A percentile compares a stretch with the other conserved stretches of the same genome.
phyloP scores from a whole-genome alignment of 2,329 filamentous ascomycete genomes.

The Penicillium sp. region DNA sequence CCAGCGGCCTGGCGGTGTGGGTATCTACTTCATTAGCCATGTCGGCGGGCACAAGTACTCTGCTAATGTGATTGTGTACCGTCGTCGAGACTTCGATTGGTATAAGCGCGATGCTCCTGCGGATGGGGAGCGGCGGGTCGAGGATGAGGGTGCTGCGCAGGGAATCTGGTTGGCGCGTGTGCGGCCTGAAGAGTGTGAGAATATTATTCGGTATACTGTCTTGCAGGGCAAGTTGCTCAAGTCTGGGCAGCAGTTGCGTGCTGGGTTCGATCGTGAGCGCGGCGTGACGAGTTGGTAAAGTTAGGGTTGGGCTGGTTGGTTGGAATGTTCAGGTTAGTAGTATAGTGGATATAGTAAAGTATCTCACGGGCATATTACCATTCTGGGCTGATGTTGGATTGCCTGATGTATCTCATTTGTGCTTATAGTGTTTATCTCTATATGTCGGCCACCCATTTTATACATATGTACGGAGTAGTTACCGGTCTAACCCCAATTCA shows the following conservation, averaged over 20 bases:
- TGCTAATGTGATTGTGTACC: slow-evolving; percentile 91
- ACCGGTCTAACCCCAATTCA: background rate
- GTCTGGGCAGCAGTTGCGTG: slow-evolving; percentile 77
- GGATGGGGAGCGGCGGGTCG: slow-evolving; percentile 31
- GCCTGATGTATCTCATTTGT: background rate
- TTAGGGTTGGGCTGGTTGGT: background rate
- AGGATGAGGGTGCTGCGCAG: slow-evolving; percentile 66
- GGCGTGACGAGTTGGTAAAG: slow-evolving; percentile 82
- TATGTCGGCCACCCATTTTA: background rate
- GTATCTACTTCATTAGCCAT: slow-evolving; percentile 94
- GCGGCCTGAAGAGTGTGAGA: slow-evolving; percentile 85
- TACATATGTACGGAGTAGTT: background rate
- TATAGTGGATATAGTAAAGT: background rate
- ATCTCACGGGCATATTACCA: background rate
- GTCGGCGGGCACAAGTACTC: slow-evolving; percentile 96
- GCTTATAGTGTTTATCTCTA: background rate
- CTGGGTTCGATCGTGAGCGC: slow-evolving; percentile 81
- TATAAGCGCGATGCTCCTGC: slow-evolving; percentile 25
- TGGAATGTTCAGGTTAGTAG: background rate
- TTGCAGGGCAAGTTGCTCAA: slow-evolving; percentile 93
- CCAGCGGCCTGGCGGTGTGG: slow-evolving; percentile 83
- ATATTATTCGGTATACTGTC: slow-evolving; percentile 83
- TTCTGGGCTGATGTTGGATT: background rate
- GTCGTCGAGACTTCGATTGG: slow-evolving; percentile 52
- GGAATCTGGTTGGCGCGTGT: slow-evolving; percentile 91